These are phyloP conservation scores for Colletotrichum aenigma DNA, from an alignment of 2,329 filamentous ascomycete species.

Conservation along the genomic window DNA sequence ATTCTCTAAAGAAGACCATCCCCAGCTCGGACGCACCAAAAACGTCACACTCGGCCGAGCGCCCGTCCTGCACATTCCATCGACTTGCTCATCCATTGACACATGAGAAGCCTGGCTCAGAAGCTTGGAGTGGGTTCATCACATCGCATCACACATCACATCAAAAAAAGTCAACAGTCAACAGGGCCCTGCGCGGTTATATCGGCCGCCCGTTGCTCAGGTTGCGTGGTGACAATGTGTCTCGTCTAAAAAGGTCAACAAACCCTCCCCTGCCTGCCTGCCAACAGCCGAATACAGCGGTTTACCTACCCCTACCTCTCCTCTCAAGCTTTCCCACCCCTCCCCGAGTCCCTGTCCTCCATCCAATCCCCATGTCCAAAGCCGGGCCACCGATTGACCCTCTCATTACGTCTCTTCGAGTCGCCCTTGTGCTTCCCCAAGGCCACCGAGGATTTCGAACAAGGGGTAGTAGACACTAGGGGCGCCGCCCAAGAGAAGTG, in stretches of 20 bases:
- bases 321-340: not conserved
- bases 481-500: not conserved
- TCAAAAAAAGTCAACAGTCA: not conserved
- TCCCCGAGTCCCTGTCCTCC: not conserved
- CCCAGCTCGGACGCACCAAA: not conserved
- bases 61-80: not conserved
- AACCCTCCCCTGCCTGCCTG: not conserved
- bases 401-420: not conserved
- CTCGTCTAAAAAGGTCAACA: slow-evolving; percentile 14
- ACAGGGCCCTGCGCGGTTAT: not conserved
- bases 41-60: not conserved
- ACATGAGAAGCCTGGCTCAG: not conserved
- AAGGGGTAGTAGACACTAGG: not conserved
- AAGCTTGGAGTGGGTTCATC: not conserved
- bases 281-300: not conserved
- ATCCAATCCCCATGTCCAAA: not conserved
- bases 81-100: not conserved
- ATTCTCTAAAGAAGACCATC: not conserved
- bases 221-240: slow-evolving; percentile 17
- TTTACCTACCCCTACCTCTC: slow-evolving; percentile 13
- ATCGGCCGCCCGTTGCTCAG: not conserved
- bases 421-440: not conserved
- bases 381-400: slow-evolving; percentile 1
- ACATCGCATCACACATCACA: not conserved
- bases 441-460: not conserved